Evolutionary conservation across 441 rosid genomes (phyloP).

Genomic region (Codiaeum variegatum): DNA sequence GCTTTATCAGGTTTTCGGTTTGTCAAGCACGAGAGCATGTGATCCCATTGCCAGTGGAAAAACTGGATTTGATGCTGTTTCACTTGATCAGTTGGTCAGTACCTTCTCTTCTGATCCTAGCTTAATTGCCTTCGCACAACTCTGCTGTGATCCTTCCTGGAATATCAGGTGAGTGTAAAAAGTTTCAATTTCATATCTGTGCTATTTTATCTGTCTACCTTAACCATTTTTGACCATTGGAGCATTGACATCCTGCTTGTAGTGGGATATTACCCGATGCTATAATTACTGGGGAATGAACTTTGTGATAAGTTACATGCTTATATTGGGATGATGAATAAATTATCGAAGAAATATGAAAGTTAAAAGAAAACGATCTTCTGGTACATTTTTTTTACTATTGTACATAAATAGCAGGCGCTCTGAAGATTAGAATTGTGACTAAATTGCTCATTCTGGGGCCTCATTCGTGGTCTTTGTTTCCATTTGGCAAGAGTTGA

Average conservation of each 20-base stretch:
- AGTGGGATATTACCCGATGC: background rate
- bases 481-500: background rate
- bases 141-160: constrained; percentile 89
- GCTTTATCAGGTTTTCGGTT: constrained; percentile 70
- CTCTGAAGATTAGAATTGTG: background rate
- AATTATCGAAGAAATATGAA: background rate
- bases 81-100: constrained; percentile 90
- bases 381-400: background rate
- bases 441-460: background rate
- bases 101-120: constrained; percentile 97
- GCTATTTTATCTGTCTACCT: background rate
- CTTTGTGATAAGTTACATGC: background rate
- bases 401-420: background rate
- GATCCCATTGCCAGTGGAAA: constrained; percentile 30
- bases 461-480: background rate
- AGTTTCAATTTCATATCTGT: background rate
- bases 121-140: constrained; percentile 90
- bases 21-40: constrained; percentile 45
- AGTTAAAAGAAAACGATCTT: background rate
- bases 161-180: constrained; percentile 50
- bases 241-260: background rate
- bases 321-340: background rate
- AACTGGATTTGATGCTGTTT: constrained; percentile 48
- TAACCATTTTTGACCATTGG: background rate
- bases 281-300: background rate